These are phyloP conservation scores for Beauveria asiatica DNA, from an alignment of 2,329 filamentous ascomycete genomes.

Conservation along the genomic window DNA sequence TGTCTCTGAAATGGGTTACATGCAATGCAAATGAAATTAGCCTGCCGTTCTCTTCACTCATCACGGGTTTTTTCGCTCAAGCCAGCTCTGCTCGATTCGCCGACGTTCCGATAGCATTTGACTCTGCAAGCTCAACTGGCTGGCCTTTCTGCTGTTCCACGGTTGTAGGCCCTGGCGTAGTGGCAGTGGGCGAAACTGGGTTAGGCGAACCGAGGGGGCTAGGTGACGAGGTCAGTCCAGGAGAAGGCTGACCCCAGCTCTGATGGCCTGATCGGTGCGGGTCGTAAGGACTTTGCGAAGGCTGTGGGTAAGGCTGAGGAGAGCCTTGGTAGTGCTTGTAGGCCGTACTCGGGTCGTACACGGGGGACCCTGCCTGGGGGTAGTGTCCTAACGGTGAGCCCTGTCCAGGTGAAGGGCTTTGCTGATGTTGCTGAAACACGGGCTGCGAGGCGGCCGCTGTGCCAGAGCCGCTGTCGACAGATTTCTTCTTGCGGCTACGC, in stretches of 20 bases:
- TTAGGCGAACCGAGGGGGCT: neutral
- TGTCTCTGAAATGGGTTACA: neutral
- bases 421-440: neutral
- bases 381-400: neutral
- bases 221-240: neutral
- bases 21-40: neutral
- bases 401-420: neutral
- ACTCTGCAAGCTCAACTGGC: neutral
- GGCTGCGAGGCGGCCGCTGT: neutral
- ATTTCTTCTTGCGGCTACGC: neutral
- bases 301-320: neutral
- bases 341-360: constrained; percentile 2
- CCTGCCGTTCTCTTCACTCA: too few relatives aligned
- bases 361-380: neutral
- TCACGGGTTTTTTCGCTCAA: neutral
- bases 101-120: neutral
- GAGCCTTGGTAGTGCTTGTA: neutral
- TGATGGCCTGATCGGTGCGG: neutral
- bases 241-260: neutral
- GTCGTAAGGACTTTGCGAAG: neutral
- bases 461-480: neutral
- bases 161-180: neutral
- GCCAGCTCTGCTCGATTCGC: constrained; percentile 5
- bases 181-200: neutral
- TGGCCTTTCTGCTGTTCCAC: neutral